Conservation (phyloP, 1,139 yeast species). For the Yamadazyma atmosphaerica region DNA sequence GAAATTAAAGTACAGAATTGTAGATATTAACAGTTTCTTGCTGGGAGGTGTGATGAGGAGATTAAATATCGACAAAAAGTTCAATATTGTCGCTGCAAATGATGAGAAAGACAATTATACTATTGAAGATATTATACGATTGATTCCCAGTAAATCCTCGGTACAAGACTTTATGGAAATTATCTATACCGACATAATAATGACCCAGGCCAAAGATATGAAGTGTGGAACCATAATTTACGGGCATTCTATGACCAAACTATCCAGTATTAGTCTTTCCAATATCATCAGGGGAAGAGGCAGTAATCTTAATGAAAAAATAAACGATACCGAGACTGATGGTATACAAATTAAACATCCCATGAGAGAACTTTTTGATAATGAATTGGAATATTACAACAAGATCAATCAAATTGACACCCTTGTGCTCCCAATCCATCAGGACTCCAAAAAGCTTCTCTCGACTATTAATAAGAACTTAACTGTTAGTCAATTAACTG, state of each 20-base stretch:
- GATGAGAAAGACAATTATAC: constrained; percentile 11
- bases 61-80: constrained; percentile 28
- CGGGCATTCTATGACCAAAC: constrained; percentile 79
- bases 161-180: constrained; percentile 59
- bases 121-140: constrained; percentile 27
- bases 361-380: constrained; percentile 66
- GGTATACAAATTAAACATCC: constrained; percentile 60
- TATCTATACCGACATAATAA: constrained; percentile 49
- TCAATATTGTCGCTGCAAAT: constrained; percentile 22
- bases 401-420: constrained; percentile 30
- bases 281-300: constrained; percentile 93
- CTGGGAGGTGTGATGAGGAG: constrained; percentile 25
- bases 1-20: constrained; percentile 26
- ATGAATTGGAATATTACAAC: constrained; percentile 62
- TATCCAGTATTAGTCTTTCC: constrained; percentile 79
- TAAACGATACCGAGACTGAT: constrained; percentile 46
- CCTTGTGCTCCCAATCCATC: constrained; percentile 8
- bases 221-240: constrained; percentile 59
- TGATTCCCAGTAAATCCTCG: constrained; percentile 54
- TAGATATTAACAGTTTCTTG: constrained; percentile 40
- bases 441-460: constrained; percentile 19
- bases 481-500: constrained; percentile 78
- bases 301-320: constrained; percentile 52
- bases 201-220: constrained; percentile 46
- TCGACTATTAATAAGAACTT: constrained; percentile 57